Evolutionary conservation across 345 rosid species (phyloP).

Genomic region (Eucalyptus grandis): DNA sequence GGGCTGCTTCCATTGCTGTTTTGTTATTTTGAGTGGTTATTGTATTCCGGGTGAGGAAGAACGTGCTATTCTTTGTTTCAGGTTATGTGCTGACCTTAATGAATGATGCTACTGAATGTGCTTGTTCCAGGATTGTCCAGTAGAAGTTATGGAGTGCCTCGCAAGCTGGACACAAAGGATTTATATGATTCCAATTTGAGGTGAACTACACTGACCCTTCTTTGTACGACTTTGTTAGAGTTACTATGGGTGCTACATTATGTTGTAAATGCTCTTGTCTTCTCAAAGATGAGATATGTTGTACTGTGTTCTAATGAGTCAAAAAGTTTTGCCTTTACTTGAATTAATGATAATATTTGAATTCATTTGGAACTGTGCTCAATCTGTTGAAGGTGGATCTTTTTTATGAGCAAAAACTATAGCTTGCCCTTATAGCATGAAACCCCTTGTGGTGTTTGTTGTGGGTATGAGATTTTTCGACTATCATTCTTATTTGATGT

Average conservation of each 20-base stretch:
- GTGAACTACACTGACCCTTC: conserved; percentile 9
- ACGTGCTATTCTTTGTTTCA: background rate
- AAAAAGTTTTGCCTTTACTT: background rate
- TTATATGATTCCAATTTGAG: conserved; percentile 20
- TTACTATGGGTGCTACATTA: background rate
- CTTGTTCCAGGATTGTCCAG: conserved; percentile 43
- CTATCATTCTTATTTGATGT: background rate
- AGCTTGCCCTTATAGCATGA: background rate
- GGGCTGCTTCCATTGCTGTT: background rate
- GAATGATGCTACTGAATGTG: background rate
- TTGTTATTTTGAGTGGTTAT: background rate
- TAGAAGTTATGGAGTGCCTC: conserved; percentile 15
- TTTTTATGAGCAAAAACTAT: background rate
- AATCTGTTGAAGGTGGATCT: background rate
- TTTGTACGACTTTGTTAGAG: background rate
- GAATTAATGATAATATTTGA: background rate
- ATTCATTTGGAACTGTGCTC: background rate
- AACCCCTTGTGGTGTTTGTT: background rate
- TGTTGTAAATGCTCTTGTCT: background rate
- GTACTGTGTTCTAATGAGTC: background rate
- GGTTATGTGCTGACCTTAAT: background rate
- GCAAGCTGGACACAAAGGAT: conserved; percentile 16
- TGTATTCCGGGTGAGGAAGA: background rate
- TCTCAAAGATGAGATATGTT: background rate
- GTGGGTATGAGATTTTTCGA: background rate